Conservation (phyloP, 2,329 filamentous ascomycete species). For the Colletotrichum acutatum region DNA sequence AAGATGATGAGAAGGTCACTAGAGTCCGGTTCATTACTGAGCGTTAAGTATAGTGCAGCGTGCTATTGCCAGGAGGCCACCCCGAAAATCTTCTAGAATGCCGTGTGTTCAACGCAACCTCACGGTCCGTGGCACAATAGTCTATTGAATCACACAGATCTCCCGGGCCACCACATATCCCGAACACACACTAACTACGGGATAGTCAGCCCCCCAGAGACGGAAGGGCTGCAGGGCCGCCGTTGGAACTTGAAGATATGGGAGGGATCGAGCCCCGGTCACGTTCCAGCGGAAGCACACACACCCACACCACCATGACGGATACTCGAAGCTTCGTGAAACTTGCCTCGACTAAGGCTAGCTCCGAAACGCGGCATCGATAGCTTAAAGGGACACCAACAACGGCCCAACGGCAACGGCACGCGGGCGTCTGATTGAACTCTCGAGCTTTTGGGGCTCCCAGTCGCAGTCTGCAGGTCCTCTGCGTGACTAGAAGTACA, state of each 20-base stretch:
- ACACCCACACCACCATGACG: neutral
- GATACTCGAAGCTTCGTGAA: neutral
- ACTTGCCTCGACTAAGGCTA: constrained; percentile 25
- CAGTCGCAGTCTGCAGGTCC: neutral
- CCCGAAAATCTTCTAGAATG: neutral
- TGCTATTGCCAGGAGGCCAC: neutral
- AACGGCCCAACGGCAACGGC: neutral
- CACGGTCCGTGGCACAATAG: neutral
- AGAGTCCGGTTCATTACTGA: neutral
- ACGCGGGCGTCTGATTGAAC: neutral
- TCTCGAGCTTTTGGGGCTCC: neutral
- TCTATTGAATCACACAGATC: neutral
- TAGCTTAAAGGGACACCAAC: constrained; percentile 5
- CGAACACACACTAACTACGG: neutral
- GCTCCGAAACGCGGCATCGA: constrained; percentile 26
- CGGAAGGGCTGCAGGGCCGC: neutral
- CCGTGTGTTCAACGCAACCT: neutral
- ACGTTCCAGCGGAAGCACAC: neutral
- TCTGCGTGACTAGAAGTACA: neutral
- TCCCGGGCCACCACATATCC: constrained; percentile 6
- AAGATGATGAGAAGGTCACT: neutral
- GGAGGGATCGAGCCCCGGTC: neutral
- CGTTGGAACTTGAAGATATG: neutral
- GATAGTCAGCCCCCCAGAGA: neutral
- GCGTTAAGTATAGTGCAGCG: neutral